Conservation (phyloP, 805 yeast genomes). For the Kodamaea neixiangensis region DNA sequence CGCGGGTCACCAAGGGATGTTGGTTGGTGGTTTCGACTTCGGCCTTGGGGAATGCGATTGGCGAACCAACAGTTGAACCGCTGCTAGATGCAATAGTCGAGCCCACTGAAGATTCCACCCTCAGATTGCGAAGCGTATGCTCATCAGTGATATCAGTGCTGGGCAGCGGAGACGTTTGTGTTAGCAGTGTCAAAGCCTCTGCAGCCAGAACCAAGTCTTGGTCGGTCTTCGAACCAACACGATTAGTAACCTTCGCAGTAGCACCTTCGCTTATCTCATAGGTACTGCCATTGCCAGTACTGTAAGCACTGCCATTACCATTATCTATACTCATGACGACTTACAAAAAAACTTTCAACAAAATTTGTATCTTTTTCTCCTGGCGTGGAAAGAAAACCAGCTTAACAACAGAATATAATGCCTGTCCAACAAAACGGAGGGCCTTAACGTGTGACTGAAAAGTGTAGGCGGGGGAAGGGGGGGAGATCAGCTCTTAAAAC, state of each 20-base stretch:
- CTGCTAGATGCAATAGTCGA: background rate
- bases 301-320: background rate
- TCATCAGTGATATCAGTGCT: constrained; percentile 15
- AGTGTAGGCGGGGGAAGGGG: constrained; percentile 2
- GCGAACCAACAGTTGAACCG: constrained; percentile 12
- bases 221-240: constrained; percentile 3
- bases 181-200: constrained; percentile 42
- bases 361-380: background rate
- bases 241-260: no score
- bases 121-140: background rate
- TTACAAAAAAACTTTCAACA: background rate
- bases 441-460: background rate
- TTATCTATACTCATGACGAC: background rate
- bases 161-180: constrained; percentile 17
- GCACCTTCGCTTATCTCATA: no score
- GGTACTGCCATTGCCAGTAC: no score
- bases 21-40: constrained; percentile 10
- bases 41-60: background rate
- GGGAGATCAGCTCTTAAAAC: background rate
- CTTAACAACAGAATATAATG: background rate
- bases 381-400: background rate
- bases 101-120: background rate
- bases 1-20: constrained; percentile 43
- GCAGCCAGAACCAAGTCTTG: constrained; percentile 40
- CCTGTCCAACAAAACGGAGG: background rate